Conservation (phyloP, 1,139 yeast genomes). For the Groenewaldozyma sp. region DNA sequence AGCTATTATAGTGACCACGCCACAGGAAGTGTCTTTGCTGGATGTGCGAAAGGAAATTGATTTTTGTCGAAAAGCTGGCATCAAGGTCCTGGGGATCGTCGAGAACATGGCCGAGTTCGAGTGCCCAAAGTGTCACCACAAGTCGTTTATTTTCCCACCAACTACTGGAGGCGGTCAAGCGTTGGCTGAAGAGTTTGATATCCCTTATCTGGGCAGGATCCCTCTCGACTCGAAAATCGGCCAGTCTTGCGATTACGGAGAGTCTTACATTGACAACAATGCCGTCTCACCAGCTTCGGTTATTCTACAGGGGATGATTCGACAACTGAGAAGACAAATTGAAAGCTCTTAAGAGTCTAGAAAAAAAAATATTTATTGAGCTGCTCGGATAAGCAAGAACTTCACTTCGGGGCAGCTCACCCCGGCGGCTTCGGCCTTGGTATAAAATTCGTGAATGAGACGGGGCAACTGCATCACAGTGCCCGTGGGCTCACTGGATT, state of each 20-base stretch:
- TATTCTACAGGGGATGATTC: constrained; percentile 75
- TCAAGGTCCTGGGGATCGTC: constrained; percentile 77
- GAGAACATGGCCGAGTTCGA: constrained; percentile 99
- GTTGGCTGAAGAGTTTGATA: constrained; percentile 65
- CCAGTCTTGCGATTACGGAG: constrained; percentile 80
- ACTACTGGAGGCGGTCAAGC: constrained; percentile 95
- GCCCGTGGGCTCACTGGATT: background rate
- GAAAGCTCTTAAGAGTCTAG: no score
- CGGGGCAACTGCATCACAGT: background rate
- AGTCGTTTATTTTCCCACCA: constrained; percentile 82
- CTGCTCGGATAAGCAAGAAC: background rate
- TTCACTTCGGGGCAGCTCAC: constrained; percentile 1
- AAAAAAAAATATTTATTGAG: no score
- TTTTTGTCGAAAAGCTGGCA: constrained; percentile 85
- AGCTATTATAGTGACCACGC: constrained; percentile 90
- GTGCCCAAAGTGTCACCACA: constrained; percentile 88
- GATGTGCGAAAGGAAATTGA: constrained; percentile 96
- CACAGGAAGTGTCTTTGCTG: constrained; percentile 91
- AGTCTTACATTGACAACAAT: constrained; percentile 62
- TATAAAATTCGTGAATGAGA: background rate
- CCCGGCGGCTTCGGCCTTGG: background rate
- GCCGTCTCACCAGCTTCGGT: constrained; percentile 92
- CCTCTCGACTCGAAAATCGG: constrained; percentile 97
- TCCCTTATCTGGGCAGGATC: constrained; percentile 80
- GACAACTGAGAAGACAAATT: constrained; percentile 12